phyloP scores from a whole-genome alignment of 805 yeast genomes.

The Torulaspora indica region DNA sequence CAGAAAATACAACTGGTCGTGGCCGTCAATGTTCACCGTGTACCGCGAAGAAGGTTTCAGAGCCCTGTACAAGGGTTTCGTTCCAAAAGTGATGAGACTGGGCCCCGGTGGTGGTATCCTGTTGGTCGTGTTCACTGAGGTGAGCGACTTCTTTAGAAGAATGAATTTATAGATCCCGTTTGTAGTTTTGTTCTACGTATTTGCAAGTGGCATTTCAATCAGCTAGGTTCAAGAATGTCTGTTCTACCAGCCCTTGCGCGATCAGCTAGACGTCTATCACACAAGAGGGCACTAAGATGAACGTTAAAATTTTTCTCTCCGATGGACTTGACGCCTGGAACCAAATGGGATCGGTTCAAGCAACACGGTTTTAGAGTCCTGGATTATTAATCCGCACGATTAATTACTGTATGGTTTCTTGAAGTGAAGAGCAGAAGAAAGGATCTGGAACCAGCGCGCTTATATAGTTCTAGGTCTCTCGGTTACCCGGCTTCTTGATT shows the following conservation, averaged over 20 bases:
- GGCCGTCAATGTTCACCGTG: conserved; percentile 70
- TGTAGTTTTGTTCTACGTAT: neutral
- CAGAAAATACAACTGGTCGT: conserved; percentile 88
- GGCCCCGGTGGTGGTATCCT: conserved; percentile 99
- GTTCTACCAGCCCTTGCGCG: conserved; percentile 66
- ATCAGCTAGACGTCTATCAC: conserved; percentile 13
- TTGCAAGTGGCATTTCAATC: no score
- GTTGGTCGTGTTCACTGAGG: conserved; percentile 90
- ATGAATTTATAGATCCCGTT: conserved; percentile 8
- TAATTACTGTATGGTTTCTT: conserved; percentile 22
- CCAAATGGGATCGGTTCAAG: conserved; percentile 43
- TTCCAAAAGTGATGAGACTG: conserved; percentile 93
- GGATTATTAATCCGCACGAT: conserved; percentile 66
- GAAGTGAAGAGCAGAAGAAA: conserved; percentile 11
- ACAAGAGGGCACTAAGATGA: conserved; percentile 69
- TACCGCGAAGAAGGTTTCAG: conserved; percentile 82
- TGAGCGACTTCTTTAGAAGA: conserved; percentile 87
- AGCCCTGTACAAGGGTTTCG: conserved; percentile 92
- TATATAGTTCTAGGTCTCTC: neutral
- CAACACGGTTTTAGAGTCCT: conserved; percentile 71
- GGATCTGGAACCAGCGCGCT: no score
- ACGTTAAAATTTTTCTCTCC: conserved; percentile 52
- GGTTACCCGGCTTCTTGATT: conserved; percentile 1
- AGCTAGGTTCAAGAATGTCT: no score
- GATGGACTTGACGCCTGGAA: conserved; percentile 63